These are phyloP conservation scores for Odontarrhena argentea DNA, from an alignment of 345 rosid species.

Conservation along the genomic window DNA sequence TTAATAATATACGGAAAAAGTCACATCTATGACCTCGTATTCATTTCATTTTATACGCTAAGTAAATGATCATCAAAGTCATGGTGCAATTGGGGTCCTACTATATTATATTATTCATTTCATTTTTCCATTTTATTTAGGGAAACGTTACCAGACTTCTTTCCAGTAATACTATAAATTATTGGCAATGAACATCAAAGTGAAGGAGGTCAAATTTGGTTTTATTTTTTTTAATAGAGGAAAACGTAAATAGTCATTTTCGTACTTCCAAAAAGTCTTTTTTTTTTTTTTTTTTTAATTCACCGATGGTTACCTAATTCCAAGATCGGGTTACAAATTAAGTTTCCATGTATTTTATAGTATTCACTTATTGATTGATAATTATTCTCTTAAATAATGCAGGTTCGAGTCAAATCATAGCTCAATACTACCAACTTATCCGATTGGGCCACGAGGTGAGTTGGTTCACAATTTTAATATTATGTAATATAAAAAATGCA, in stretches of 20 bases:
- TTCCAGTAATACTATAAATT: neutral
- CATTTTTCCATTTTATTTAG: neutral
- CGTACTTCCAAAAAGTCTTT: neutral
- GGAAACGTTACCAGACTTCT: neutral
- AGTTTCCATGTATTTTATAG: too few species aligned
- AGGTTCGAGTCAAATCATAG: constrained; percentile 48
- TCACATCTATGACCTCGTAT: neutral
- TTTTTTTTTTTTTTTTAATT: neutral
- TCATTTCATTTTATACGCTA: neutral
- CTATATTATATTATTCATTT: too few species aligned
- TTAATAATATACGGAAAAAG: neutral
- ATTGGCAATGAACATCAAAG: constrained; percentile 5
- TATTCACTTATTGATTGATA: neutral
- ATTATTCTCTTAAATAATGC: neutral
- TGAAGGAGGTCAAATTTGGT: constrained; percentile 16
- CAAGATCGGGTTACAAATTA: too few species aligned
- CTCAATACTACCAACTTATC: constrained; percentile 47
- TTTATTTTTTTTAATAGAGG: neutral
- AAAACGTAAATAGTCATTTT: constrained; percentile 15
- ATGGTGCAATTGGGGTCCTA: constrained; percentile 10
- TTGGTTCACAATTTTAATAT: neutral
- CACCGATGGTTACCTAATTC: neutral
- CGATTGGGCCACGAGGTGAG: constrained; percentile 44
- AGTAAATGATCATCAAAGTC: neutral
- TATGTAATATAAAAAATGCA: neutral